Evolutionary conservation across 2,329 filamentous ascomycete species (phyloP).

Genomic region (Didymella sp.): DNA sequence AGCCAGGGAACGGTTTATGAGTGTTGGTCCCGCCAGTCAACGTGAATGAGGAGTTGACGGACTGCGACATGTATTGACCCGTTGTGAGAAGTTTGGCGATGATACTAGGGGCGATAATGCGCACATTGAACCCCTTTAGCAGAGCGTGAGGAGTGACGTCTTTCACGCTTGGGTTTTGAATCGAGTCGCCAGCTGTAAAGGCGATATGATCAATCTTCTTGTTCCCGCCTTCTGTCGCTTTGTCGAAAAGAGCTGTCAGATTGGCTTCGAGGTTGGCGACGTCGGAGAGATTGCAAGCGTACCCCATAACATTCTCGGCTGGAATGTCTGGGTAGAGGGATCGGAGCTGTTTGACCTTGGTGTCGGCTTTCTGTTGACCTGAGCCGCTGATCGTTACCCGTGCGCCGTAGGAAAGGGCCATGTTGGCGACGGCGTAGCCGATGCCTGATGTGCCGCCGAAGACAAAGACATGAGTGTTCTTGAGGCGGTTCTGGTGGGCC

Average conservation of each 20-base stretch:
- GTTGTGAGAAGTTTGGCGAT: constrained; percentile 51
- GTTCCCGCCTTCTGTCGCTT: constrained; percentile 32
- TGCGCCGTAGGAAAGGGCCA: constrained; percentile 62
- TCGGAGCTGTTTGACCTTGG: constrained; percentile 57
- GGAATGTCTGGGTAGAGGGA: constrained; percentile 48
- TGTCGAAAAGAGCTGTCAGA: constrained; percentile 37
- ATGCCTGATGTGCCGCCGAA: constrained; percentile 72
- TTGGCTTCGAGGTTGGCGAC: constrained; percentile 37
- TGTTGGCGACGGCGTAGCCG: constrained; percentile 67
- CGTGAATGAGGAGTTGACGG: constrained; percentile 47
- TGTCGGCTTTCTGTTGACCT: constrained; percentile 58
- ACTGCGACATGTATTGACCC: constrained; percentile 44
- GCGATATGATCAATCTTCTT: constrained; percentile 46
- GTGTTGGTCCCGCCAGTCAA: constrained; percentile 51
- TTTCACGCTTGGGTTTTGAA: constrained; percentile 28
- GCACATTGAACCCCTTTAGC: constrained; percentile 37
- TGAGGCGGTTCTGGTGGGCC: constrained; percentile 57
- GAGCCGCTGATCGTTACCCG: constrained; percentile 67
- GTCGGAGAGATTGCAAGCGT: constrained; percentile 40
- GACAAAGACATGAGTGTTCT: constrained; percentile 61
- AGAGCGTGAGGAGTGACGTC: constrained; percentile 37
- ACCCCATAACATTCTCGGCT: constrained; percentile 29
- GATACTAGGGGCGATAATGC: constrained; percentile 46
- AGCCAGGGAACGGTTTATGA: constrained; percentile 45
- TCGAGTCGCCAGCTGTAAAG: constrained; percentile 39